Base-by-base conservation (phyloP, 257 asterid genomes). In the Solanum peruvianum region DNA sequence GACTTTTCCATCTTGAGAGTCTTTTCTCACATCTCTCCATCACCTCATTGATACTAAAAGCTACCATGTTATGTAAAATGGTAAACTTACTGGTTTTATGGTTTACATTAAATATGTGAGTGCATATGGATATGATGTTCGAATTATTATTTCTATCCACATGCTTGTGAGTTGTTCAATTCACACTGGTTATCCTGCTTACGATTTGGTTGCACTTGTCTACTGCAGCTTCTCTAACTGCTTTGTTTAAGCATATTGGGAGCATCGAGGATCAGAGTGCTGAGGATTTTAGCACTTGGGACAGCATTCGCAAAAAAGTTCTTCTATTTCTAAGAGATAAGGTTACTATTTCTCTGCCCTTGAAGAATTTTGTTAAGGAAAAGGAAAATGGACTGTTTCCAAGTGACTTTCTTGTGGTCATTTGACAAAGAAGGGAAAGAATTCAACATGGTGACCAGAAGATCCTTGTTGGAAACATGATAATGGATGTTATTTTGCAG, bases 201-300 rank as follows among this genome's bases (percentile, higher is more conserved):
- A 73, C 11, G 31, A 69, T 62, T n/a, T 89, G 60, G 76, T 10
- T 87, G 31, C 82, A 47, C 82, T 84, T 71, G 35, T 88, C 87
- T 92, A 77, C 62, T 92, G 93, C 96, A 97, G 99, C 97, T 58
- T 97, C 98, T 25, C 93, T 97, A 88, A 95, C 98, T 41, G 95
- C 96, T 87, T 87, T 95, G 88, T 96, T 96, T 91, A 95, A 95
- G 97, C 97, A 91, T 89, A 90, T 96, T 78, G 96, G 98, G 56
- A 93, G 93, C 92, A 92, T 93, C 73, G 98, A 95, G 83, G 99
- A 96, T 71, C 93, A 95, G 85, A 92, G 88, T 90, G 90, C 94
- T 3, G 99, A 95, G 77, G 98, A 96, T 85, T 88, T 91, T 86
- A 90, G 93, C 90, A 90, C 95, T 77, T 94, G 98, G 94, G 99